phyloP scores from a whole-genome alignment of 352 stramenopile species.

The Phytophthora colocasiae region DNA sequence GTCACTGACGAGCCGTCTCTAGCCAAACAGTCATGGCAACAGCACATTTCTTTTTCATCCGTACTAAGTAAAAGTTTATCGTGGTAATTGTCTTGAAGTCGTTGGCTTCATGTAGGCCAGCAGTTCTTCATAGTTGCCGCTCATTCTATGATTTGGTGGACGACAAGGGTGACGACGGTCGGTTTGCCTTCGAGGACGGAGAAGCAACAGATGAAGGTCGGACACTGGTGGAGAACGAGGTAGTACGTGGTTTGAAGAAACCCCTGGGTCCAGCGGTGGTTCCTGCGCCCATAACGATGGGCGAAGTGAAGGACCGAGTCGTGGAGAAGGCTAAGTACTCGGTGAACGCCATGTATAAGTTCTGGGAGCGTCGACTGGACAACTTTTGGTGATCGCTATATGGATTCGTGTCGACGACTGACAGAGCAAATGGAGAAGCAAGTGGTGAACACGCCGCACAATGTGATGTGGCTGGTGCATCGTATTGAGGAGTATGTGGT shows the following conservation, averaged over 20 bases:
- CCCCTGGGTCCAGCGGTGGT: constrained; percentile 50
- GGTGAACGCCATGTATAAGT: constrained; percentile 68
- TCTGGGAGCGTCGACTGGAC: constrained; percentile 72
- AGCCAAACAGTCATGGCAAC: too few relatives aligned
- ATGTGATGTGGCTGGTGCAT: constrained; percentile 57
- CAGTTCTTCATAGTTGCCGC: too few relatives aligned
- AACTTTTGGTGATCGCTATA: constrained; percentile 74
- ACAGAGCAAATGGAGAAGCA: constrained; percentile 77
- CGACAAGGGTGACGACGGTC: constrained; percentile 44
- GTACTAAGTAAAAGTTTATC: too few relatives aligned
- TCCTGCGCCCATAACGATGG: constrained; percentile 59
- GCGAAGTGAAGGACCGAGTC: constrained; percentile 30
- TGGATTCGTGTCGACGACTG: constrained; percentile 71
- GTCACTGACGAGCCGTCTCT: too few relatives aligned
- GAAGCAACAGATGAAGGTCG: constrained; percentile 46
- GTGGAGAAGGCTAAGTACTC: constrained; percentile 64
- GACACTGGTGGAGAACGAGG: constrained; percentile 55
- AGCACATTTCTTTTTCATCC: too few relatives aligned
- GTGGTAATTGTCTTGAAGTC: too few relatives aligned
- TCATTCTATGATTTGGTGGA: constrained; percentile 36
- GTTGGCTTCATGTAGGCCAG: too few relatives aligned
- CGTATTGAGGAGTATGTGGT: constrained; percentile 48
- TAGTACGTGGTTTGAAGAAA: constrained; percentile 52
- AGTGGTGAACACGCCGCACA: constrained; percentile 44
- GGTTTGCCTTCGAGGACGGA: constrained; percentile 48